These are phyloP conservation scores for Geranium brycei DNA, from an alignment of 345 rosid species.

Conservation along the genomic window DNA sequence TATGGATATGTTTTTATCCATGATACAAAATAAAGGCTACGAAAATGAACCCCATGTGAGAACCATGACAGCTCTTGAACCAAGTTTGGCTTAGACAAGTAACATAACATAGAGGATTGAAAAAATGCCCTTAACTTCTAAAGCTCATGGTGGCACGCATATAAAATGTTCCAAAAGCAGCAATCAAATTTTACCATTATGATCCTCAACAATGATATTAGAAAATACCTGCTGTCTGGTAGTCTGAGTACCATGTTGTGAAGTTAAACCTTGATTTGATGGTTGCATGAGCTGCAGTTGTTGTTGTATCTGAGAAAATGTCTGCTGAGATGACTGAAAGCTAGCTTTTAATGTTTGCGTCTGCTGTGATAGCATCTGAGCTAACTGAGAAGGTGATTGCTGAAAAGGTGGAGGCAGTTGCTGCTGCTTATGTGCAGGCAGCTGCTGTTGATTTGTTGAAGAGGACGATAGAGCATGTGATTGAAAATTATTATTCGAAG, in stretches of 20 bases:
- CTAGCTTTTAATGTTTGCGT: background rate
- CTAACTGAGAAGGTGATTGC: conserved; percentile 86
- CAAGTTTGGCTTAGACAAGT: background rate
- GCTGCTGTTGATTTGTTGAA: conserved; percentile 40
- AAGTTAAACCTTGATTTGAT: conserved; percentile 36
- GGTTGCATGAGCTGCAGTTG: conserved; percentile 88
- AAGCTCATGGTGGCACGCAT: background rate
- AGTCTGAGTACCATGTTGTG: conserved; percentile 46
- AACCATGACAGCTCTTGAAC: background rate
- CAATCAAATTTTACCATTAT: background rate
- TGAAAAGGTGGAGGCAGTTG: conserved; percentile 48
- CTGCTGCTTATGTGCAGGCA: conserved; percentile 42
- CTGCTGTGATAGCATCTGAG: conserved; percentile 68
- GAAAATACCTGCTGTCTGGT: conserved; percentile 57
- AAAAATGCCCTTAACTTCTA: background rate
- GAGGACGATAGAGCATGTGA: conserved; percentile 21
- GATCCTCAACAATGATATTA: conserved; percentile 1
- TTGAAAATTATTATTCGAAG: conserved; percentile 37
- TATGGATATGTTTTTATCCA: too few species aligned
- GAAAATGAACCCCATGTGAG: too few species aligned
- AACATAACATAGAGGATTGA: background rate
- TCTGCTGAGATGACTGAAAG: conserved; percentile 62
- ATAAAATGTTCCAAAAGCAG: background rate
- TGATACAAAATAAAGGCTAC: too few species aligned
- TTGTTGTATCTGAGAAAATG: conserved; percentile 90